Percentiles rank a stretch among this genome's conserved stretches.
Conservation (phyloP, 2,329 filamentous ascomycete species). For the Cryphonectria nitschkei region DNA sequence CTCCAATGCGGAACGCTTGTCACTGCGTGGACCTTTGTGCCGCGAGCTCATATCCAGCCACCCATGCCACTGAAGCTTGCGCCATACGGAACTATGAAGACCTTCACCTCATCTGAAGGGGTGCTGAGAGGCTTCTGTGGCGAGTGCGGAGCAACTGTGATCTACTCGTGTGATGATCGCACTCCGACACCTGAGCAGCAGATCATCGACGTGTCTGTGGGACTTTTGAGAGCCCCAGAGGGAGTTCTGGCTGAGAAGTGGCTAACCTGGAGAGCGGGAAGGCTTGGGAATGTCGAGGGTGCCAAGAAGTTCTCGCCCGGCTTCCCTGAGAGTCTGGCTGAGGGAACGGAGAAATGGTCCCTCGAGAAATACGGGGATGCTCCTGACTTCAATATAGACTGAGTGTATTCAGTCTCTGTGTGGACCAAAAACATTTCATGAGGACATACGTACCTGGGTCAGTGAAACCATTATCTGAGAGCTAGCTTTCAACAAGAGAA, state of each 20-base stretch:
- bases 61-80: constrained; percentile 41
- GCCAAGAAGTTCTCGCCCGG: constrained; percentile 43
- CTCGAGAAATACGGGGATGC: constrained; percentile 39
- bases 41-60: constrained; percentile 43
- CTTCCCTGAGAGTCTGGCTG: constrained; percentile 41
- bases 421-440: background rate
- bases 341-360: constrained; percentile 46
- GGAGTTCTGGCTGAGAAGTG: constrained; percentile 49
- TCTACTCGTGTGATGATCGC: constrained; percentile 39
- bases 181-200: constrained; percentile 37
- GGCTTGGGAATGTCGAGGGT: constrained; percentile 39
- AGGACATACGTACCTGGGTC: background rate
- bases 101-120: constrained; percentile 44
- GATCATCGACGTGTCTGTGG: constrained; percentile 48
- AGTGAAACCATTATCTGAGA: background rate
- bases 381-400: background rate
- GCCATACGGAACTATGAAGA: constrained; percentile 47
- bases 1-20: constrained; percentile 47
- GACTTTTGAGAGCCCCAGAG: constrained; percentile 49
- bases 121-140: constrained; percentile 51
- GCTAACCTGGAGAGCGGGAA: constrained; percentile 48
- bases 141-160: constrained; percentile 50
- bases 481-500: background rate
- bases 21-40: constrained; percentile 48
- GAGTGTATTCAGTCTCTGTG: background rate